These are phyloP conservation scores for Debaryomyces tyrocola DNA, from an alignment of 805 yeast species.

Conservation along the genomic window DNA sequence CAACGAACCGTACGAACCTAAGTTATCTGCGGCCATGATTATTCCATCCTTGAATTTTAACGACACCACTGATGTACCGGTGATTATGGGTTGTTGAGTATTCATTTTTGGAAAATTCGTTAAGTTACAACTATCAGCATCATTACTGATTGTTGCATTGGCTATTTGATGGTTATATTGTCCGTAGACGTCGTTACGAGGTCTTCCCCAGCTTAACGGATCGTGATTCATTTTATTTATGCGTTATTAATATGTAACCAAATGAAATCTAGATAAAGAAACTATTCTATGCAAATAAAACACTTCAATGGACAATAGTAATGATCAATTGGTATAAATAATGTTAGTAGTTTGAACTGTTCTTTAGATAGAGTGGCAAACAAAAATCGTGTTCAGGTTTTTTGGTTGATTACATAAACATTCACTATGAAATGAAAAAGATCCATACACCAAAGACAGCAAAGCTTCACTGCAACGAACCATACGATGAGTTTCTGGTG, in stretches of 20 bases:
- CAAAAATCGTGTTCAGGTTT: not conserved
- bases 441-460: not conserved
- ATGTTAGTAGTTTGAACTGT: not conserved
- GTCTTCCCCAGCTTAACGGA: constrained; percentile 96
- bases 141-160: constrained; percentile 43
- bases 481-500: no score
- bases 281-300: not conserved
- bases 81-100: constrained; percentile 92
- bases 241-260: not conserved
- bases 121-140: constrained; percentile 7
- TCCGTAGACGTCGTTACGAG: constrained; percentile 80
- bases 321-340: not conserved
- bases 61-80: constrained; percentile 95
- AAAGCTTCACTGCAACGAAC: no score
- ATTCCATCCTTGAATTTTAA: constrained; percentile 89
- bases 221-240: constrained; percentile 77
- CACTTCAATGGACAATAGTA: not conserved
- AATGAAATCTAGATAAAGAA: not conserved
- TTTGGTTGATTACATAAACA: not conserved
- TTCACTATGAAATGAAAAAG: no score
- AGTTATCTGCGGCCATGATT: constrained; percentile 90
- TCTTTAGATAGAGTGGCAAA: not conserved
- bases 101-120: constrained; percentile 66
- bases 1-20: constrained; percentile 90
- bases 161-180: constrained; percentile 74